Evolutionary conservation across 257 asterid species (phyloP), one percentile per base, ranked within the genome.

Genomic region (Marsdenia floribunda): DNA sequence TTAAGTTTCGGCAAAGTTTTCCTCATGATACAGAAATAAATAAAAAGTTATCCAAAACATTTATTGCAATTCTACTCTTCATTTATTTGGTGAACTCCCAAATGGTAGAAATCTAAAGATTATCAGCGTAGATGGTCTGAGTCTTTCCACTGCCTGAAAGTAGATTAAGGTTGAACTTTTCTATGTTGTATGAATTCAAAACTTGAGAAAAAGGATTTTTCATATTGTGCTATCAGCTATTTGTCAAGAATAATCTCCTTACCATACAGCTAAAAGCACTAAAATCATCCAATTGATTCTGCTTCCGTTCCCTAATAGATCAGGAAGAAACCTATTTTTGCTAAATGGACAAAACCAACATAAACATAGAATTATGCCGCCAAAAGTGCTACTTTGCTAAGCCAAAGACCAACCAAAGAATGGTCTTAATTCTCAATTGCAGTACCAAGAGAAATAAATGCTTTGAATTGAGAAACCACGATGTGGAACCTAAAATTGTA

Each of bases 331-430:
- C 61, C 26, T 16, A 2, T 55, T 70, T 69, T 7, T 1, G 10
- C 21, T 5, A 46, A 29, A 29, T 52, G 24, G 21, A 50, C 64
- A 52, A 49, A 7, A 37, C 7, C 26, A 71, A 15, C 35, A 52
- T 40, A 71, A 21, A 16, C 26, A 11, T 3, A 71, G 21, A 33
- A 52, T 40, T 35, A 19, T 53, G 50, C 75, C 3, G 21, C 33
- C 74, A 53, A 19, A 70, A 35, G 40, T 37, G 57, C 68, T 18
- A 75, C 44, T 22, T 16, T 65, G 73, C 26, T 33, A 26, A 75
- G 68, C 37, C 37, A 57, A 19, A 58, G 12, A 42, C 29, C 58
- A 42, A 40, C 6, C 12, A 22, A 59, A 73, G 40, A n/a, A 76
- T 18, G 24, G 50, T 29, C 18, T 3, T 44, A 22, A 37, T 16